Conservation (phyloP, 2,329 filamentous ascomycete genomes). For the Shiraia bambusicola region DNA sequence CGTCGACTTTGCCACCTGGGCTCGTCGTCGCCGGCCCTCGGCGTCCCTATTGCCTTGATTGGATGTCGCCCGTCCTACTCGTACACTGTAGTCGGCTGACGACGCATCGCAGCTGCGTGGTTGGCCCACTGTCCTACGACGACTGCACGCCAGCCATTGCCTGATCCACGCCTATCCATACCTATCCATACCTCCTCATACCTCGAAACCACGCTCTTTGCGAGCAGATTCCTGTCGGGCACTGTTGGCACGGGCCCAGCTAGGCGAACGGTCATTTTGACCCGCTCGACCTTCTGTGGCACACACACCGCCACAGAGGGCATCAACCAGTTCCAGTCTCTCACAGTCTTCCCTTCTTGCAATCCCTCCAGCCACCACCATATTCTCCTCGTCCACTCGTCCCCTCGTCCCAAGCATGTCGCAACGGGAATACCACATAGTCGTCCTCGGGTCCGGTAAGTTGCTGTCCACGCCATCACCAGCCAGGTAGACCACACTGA, state of each 20-base stretch:
- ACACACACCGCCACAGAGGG: conserved; percentile 29
- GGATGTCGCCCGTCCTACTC: conserved; percentile 16
- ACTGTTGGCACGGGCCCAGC: conserved; percentile 22
- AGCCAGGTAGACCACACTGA: conserved; percentile 24
- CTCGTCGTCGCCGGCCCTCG: conserved; percentile 13
- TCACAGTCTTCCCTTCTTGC: conserved; percentile 10
- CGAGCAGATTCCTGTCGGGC: conserved; percentile 20
- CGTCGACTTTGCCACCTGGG: conserved; percentile 19
- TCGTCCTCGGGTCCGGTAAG: conserved; percentile 47
- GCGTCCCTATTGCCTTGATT: conserved; percentile 21
- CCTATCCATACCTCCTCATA: too few species aligned
- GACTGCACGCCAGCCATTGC: conserved; percentile 19
- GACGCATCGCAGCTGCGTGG: conserved; percentile 28
- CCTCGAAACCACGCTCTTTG: conserved; percentile 20
- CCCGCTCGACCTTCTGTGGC: conserved; percentile 35
- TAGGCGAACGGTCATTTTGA: conserved; percentile 30
- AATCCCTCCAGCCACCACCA: background rate
- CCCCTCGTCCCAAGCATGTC: conserved; percentile 32
- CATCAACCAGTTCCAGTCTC: conserved; percentile 18
- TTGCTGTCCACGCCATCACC: conserved; percentile 13
- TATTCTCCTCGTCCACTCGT: conserved; percentile 1
- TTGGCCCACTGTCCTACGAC: conserved; percentile 26
- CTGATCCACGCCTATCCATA: conserved; percentile 19
- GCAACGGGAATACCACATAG: conserved; percentile 48
- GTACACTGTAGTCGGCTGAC: conserved; percentile 31